phyloP scores from a whole-genome alignment of 495 filamentous ascomycete species.

The Aspergillus mulundensis region DNA sequence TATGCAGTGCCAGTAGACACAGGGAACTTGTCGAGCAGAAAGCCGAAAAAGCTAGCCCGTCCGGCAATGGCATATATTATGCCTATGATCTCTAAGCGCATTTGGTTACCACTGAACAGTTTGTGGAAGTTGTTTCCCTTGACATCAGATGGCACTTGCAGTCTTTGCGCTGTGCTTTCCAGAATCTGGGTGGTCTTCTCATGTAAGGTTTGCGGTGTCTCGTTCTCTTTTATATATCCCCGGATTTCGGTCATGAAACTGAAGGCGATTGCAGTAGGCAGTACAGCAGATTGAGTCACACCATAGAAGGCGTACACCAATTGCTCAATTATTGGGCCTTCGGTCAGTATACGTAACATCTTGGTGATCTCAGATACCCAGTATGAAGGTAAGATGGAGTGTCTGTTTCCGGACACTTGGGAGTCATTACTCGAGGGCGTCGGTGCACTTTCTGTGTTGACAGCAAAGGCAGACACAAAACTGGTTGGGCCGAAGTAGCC shows the following conservation, averaged over 20 bases:
- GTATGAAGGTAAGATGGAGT: conserved; percentile 18
- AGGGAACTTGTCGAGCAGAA: conserved; percentile 16
- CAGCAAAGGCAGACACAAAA: conserved; percentile 23
- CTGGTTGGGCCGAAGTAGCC: conserved; percentile 34
- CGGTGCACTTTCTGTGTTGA: conserved; percentile 12
- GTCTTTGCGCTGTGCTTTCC: conserved; percentile 23
- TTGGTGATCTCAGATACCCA: conserved; percentile 26
- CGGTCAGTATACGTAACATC: conserved; percentile 16
- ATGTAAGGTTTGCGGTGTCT: background rate
- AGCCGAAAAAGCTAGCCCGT: conserved; percentile 23
- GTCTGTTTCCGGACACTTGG: background rate
- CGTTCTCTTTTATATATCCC: background rate
- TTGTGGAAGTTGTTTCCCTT: conserved; percentile 22
- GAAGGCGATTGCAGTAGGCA: conserved; percentile 23
- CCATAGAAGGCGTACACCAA: conserved; percentile 27
- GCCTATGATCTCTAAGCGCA: conserved; percentile 32
- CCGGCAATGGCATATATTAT: conserved; percentile 28
- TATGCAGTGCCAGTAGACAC: background rate
- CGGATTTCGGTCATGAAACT: conserved; percentile 18
- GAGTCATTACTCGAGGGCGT: background rate
- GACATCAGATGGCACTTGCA: conserved; percentile 16
- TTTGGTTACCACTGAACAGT: conserved; percentile 20
- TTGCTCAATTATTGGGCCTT: conserved; percentile 19
- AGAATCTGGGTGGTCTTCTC: conserved; percentile 16
- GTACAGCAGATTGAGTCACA: conserved; percentile 22